A percentile compares a stretch with the other conserved stretches of the same genome.
Evolutionary conservation across 805 yeast genomes (phyloP).

Genomic region (Priceomyces carsonii): DNA sequence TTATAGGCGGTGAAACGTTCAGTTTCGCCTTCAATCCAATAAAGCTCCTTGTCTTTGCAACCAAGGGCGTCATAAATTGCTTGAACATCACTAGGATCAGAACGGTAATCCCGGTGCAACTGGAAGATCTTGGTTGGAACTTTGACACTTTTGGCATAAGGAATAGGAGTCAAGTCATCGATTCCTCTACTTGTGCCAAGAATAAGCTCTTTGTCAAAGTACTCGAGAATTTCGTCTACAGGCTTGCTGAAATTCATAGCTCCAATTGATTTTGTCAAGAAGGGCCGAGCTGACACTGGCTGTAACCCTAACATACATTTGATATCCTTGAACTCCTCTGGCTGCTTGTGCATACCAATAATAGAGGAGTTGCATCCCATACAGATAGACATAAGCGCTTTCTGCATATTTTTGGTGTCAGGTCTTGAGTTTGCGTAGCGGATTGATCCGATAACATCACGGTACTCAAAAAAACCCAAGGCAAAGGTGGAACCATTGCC

Average conservation of each 20-base stretch:
- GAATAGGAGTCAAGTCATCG: constrained; percentile 5
- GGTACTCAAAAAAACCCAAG: constrained; percentile 6
- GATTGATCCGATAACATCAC: constrained; percentile 10
- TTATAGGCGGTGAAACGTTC: constrained; percentile 7
- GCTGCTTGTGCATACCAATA: constrained; percentile 6
- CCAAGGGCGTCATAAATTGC: constrained; percentile 5
- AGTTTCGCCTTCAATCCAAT: constrained; percentile 6
- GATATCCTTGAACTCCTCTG: constrained; percentile 6
- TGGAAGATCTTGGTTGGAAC: constrained; percentile 8
- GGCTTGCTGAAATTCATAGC: neutral
- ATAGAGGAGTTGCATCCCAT: constrained; percentile 8
- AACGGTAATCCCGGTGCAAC: constrained; percentile 4
- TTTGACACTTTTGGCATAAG: constrained; percentile 2
- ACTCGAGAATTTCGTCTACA: neutral
- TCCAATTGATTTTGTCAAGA: constrained; percentile 4
- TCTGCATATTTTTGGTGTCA: constrained; percentile 8
- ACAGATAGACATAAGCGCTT: constrained; percentile 6
- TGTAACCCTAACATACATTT: constrained; percentile 6
- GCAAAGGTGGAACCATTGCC: constrained; percentile 5
- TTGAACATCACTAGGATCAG: constrained; percentile 6
- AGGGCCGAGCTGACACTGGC: constrained; percentile 5
- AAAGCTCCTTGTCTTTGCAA: constrained; percentile 7
- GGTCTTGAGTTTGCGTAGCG: constrained; percentile 6
- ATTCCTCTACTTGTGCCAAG: neutral
- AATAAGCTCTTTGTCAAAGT: constrained; percentile 1